Evolutionary conservation across 139 green algal species (phyloP).

Genomic region (Limnomonas spitsbergensis): DNA sequence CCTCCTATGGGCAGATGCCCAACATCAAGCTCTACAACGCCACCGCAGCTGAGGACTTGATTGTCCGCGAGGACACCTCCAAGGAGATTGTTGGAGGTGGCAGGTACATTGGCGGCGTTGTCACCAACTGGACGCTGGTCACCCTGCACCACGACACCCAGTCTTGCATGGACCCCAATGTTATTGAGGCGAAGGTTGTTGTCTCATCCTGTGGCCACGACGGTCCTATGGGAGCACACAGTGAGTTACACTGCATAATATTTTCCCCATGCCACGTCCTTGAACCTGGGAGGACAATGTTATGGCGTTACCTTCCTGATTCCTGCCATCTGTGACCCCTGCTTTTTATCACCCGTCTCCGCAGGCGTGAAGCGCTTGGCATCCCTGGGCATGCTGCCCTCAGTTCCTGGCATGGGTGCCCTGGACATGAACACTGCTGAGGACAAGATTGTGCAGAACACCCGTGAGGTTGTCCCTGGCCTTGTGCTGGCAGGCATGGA

Average conservation of each 20-base stretch:
- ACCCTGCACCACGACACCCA: constrained; percentile 93
- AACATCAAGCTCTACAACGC: constrained; percentile 99
- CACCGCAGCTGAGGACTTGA: constrained; percentile 72
- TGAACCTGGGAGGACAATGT: no score
- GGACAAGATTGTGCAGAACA: constrained; percentile 82
- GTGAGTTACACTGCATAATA: no score
- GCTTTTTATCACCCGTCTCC: background rate
- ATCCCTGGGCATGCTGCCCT: constrained; percentile 81
- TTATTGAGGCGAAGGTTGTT: constrained; percentile 86
- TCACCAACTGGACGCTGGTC: constrained; percentile 98
- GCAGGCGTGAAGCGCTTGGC: constrained; percentile 85
- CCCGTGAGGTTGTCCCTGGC: constrained; percentile 73
- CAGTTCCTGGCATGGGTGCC: constrained; percentile 85
- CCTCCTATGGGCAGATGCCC: constrained; percentile 32
- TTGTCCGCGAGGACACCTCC: constrained; percentile 58
- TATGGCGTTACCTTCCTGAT: background rate
- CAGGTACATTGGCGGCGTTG: constrained; percentile 77
- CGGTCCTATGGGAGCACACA: constrained; percentile 86
- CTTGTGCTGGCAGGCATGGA: constrained; percentile 97
- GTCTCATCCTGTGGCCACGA: constrained; percentile 91
- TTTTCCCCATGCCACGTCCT: background rate
- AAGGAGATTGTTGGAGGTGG: constrained; percentile 11
- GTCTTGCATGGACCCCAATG: constrained; percentile 96
- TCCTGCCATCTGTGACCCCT: background rate
- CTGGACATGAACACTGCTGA: constrained; percentile 96